Evolutionary conservation across 2,329 filamentous ascomycete genomes (phyloP), one percentile per base, ranked within the genome.

Genomic region (Cytospora leucostoma): DNA sequence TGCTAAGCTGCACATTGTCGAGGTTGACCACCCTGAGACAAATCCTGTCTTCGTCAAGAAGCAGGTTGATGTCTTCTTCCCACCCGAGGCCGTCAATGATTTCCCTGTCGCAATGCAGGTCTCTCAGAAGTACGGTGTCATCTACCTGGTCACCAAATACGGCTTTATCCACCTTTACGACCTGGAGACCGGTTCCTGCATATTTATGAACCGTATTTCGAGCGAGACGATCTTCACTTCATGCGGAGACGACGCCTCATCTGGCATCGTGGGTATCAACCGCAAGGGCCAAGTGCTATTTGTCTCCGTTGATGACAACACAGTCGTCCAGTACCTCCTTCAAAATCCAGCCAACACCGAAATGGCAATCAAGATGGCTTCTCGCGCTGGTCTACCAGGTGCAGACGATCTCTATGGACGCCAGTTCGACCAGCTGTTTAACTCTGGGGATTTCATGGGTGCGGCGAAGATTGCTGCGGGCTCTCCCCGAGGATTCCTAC

Each of bases 161-260:
- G 95, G 95, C 59, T 99, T 98, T 79, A 98, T 99, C 71, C 95
- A 99, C 78, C 86, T 99, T 32, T 98, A 99, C 79, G 96, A 99
- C 73, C 87, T 99, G 63, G 96, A 99, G 81, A 95, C 91, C 8
- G 96, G 92, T 64, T 91, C 90, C 13, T 96, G 92, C 75, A 95
- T 99, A 74, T 99, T 97, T 85, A 96, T 99, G 93, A 99, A 99
- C 84, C 90, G 96, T 71, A 99, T 99, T 73, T 99, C 95, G 38
- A 97, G 93, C 81, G 95, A 99, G 75, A 99, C 95, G 33, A 98
- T 99, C 75, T 99, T 99, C 80, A 96, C 94, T 33, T 97, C 93
- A 21, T 90, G 92, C 54, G 81, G 88, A 40, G 95, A 99, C 75
- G 84, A 85, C 61, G 88, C 93, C 27, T 96, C 92, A 19, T 87